These are phyloP conservation scores for Solanum ahanhuiri DNA, from an alignment of 257 asterid genomes.

Conservation along the genomic window DNA sequence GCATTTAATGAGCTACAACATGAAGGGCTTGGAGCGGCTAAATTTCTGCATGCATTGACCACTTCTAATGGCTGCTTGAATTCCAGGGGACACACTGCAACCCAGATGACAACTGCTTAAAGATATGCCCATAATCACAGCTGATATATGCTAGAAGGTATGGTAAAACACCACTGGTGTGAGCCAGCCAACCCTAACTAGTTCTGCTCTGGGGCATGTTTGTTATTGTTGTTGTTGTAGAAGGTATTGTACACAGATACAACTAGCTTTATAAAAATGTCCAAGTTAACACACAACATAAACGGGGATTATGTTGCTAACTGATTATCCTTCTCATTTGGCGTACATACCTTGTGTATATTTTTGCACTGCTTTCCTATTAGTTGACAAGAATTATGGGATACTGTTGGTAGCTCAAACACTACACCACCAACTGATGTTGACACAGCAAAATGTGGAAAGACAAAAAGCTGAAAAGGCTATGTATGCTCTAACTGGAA, in stretches of 20 bases:
- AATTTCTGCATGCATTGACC: constrained; percentile 61
- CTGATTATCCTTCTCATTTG: neutral
- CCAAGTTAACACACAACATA: neutral
- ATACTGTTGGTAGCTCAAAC: neutral
- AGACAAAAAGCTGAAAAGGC: neutral
- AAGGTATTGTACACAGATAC: neutral
- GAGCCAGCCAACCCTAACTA: neutral
- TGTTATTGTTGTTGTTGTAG: neutral
- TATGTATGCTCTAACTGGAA: neutral
- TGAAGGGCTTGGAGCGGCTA: constrained; percentile 71
- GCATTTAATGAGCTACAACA: no score
- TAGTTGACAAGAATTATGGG: neutral
- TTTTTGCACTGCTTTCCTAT: neutral
- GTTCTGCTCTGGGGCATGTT: neutral
- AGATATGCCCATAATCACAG: neutral
- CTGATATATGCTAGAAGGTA: neutral
- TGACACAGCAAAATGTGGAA: neutral
- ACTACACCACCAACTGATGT: neutral
- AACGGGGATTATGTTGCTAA: neutral
- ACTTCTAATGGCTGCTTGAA: constrained; percentile 74
- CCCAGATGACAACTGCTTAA: neutral
- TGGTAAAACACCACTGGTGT: neutral
- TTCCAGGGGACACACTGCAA: constrained; percentile 85
- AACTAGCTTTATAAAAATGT: neutral
- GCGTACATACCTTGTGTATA: neutral